Percentiles rank a stretch among this genome's conserved stretches.
phyloP scores from a whole-genome alignment of 208 protist genomes.

The Tritrichomonas musculus region DNA sequence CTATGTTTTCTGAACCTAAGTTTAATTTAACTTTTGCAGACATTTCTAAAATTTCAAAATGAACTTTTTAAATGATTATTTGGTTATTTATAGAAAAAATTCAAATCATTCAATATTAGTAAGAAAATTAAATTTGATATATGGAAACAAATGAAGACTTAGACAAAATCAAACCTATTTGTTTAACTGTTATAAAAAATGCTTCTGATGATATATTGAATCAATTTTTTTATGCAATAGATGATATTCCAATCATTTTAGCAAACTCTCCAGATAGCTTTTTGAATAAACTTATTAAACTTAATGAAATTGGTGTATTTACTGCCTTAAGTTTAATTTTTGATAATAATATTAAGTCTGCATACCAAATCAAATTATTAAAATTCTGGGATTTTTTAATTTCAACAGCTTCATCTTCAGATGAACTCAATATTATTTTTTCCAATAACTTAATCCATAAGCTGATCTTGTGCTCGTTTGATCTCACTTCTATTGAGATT shows the following conservation, averaged over 20 bases:
- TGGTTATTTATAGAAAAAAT: no score
- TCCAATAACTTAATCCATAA: not conserved
- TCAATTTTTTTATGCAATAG: not conserved
- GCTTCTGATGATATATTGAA: not conserved
- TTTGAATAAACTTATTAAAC: not conserved
- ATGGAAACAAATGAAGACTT: no score
- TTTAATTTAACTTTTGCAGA: no score
- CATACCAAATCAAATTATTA: not conserved
- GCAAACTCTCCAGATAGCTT: no score
- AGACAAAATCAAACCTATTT: no score
- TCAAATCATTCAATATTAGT: no score
- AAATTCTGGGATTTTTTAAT: constrained; percentile 26
- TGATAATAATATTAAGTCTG: not conserved
- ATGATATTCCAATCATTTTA: not conserved
- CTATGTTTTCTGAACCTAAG: not conserved
- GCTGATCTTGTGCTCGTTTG: not conserved
- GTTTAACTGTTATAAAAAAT: not conserved
- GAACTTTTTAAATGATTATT: no score
- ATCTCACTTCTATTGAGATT: not conserved
- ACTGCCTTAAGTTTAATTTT: not conserved
- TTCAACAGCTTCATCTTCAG: not conserved
- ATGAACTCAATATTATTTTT: constrained; percentile 4
- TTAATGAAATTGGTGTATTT: not conserved
- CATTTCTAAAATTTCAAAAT: no score
- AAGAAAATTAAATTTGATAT: no score